phyloP scores from a whole-genome alignment of 306 rosid genomes.

The Albizia julibrissin region DNA sequence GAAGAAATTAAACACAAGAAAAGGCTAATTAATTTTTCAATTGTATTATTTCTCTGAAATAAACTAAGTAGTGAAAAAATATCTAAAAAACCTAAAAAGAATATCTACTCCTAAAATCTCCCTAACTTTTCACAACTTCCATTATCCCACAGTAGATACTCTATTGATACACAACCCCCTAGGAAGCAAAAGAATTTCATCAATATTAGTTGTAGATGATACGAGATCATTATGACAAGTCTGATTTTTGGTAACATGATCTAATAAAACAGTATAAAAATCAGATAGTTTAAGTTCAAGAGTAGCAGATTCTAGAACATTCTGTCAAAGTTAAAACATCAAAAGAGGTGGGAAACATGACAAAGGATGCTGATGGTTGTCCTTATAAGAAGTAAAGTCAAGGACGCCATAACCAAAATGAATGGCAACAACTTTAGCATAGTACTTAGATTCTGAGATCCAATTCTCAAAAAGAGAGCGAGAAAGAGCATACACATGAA shows the following conservation, averaged over 20 bases:
- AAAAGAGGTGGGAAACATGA: background rate
- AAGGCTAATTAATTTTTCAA: too few relatives aligned
- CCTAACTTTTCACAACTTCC: too few relatives aligned
- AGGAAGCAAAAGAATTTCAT: constrained; percentile 22
- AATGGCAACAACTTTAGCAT: background rate
- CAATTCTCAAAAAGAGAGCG: background rate
- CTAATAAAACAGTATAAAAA: background rate
- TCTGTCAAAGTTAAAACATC: background rate
- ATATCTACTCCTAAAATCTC: too few relatives aligned
- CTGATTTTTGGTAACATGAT: background rate
- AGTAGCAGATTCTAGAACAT: background rate
- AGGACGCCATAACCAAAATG: constrained; percentile 48
- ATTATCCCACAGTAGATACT: too few relatives aligned
- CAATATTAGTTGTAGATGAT: constrained; percentile 19
- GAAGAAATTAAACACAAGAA: too few relatives aligned
- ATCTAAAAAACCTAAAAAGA: too few relatives aligned
- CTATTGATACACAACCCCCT: constrained; percentile 47
- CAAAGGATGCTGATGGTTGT: constrained; percentile 17
- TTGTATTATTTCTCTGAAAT: too few relatives aligned
- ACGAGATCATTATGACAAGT: background rate
- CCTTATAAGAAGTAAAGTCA: background rate
- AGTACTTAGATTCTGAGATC: background rate
- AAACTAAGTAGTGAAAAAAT: too few relatives aligned
- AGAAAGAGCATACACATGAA: background rate
- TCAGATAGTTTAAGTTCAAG: background rate